Base-by-base conservation (phyloP, 176 grass and related monocot species). In the Pontederia paniculata region DNA sequence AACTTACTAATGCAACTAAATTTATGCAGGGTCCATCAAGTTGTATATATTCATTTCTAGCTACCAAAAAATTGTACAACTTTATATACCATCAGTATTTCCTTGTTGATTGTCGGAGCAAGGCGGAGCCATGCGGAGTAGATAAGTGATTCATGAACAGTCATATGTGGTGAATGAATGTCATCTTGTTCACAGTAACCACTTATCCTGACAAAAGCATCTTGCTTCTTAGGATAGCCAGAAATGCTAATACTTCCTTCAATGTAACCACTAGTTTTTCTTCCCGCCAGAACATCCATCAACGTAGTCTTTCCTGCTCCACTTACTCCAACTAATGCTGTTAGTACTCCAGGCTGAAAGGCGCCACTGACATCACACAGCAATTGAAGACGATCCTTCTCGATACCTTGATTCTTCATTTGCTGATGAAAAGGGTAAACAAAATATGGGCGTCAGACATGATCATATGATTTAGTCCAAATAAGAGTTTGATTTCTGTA, bases 251-350 rank as follows among this genome's bases (percentile, higher is more conserved):
- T 78, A 9, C 75, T 78, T 73, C 90, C 90, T 78, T 96, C 90
- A 50, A 83, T 73, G 21, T 58, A 71, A 22, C 90, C 90, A 54
- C 85, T 78, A 8, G 90, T 96, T 79, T 96, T 96, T 56, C 90
- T 83, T 71, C 90, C 90, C 41, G 90, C 85, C 6, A 96, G 55
- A 43, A 96, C 90, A 73, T 96, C 90, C 90, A 96, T 89, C 58
- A 96, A 28, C 44, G 90, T 96, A 23, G 85, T 96, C 68, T 96
- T 96, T 50, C 90, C 90, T 19, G 90, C 90, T 62, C 90, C 90
- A 75, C 90, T 96, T 25, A 86, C 85, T 45, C 90, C 90, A 64
- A 96, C 79, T 54, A 96, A 57, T 68, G 90, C 90, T 14, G 90
- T 89, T 63, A 96, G 55, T 62, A 89, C 67, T 67, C 85, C 76